Evolutionary conservation across 306 rosid species (phyloP).

Genomic region (Quercus engelmannii): DNA sequence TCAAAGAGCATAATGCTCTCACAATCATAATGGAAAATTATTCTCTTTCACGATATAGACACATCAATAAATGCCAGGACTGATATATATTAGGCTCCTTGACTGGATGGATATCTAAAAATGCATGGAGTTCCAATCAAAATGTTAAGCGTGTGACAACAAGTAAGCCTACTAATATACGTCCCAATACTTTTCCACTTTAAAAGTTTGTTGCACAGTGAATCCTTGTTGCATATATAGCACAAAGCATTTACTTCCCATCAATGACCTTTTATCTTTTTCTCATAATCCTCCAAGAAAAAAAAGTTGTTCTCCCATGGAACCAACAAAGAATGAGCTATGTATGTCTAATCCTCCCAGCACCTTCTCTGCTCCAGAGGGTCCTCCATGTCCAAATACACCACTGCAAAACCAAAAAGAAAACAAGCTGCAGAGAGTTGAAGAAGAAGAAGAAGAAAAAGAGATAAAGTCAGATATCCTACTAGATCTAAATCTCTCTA

Average conservation of each 20-base stretch:
- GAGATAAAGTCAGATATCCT: constrained; percentile 13
- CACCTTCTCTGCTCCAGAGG: constrained; percentile 23
- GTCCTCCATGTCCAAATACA: constrained; percentile 51
- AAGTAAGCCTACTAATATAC: neutral
- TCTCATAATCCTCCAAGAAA: constrained; percentile 11
- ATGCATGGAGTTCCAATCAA: neutral
- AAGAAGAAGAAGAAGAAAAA: constrained; percentile 37
- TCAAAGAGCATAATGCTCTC: too few species aligned
- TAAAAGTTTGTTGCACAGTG: constrained; percentile 3
- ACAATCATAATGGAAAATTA: too few species aligned
- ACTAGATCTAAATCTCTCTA: constrained; percentile 42
- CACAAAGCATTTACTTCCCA: constrained; percentile 22
- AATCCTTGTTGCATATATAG: constrained; percentile 29
- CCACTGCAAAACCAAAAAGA: constrained; percentile 44
- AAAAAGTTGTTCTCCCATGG: constrained; percentile 31
- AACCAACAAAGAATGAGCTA: constrained; percentile 23
- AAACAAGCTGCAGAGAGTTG: constrained; percentile 24
- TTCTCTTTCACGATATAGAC: too few species aligned
- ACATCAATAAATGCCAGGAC: neutral
- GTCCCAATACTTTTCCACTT: neutral
- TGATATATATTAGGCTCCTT: neutral
- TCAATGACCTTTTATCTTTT: constrained; percentile 12
- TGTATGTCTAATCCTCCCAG: neutral
- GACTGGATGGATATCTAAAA: neutral
- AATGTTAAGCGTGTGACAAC: neutral